These are phyloP conservation scores for Trichosanthes truncata DNA, from an alignment of 306 rosid species.

Conservation along the genomic window DNA sequence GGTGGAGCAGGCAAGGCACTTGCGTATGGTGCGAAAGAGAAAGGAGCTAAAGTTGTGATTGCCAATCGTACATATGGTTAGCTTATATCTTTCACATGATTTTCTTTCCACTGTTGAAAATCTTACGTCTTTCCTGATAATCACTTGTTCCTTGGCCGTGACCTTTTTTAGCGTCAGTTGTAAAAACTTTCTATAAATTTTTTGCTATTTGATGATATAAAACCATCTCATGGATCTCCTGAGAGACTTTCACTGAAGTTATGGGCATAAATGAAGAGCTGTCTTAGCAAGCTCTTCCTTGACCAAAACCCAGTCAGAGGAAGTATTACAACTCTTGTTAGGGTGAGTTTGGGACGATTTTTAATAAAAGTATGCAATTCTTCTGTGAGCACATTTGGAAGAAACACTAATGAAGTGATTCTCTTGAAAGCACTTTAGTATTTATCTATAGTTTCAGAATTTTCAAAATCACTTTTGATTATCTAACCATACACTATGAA, in stretches of 20 bases:
- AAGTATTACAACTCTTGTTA: not conserved
- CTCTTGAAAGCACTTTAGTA: slow-evolving; percentile 3
- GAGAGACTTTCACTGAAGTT: not conserved
- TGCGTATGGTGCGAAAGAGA: slow-evolving; percentile 63
- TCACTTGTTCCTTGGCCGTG: not conserved
- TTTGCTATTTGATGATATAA: not conserved
- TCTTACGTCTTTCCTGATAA: not conserved
- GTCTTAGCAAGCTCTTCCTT: not conserved
- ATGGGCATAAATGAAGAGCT: not conserved
- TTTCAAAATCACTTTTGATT: not conserved
- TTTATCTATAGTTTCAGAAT: not conserved
- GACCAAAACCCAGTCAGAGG: not conserved
- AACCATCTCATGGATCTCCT: not conserved
- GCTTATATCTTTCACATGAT: not conserved
- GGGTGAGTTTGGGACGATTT: not conserved
- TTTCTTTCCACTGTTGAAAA: not conserved
- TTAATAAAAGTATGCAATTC: not conserved
- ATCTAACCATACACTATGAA: not conserved
- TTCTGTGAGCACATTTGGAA: not conserved
- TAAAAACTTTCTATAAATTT: not conserved
- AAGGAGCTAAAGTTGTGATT: slow-evolving; percentile 65
- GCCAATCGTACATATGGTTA: slow-evolving; percentile 46
- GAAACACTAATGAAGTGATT: slow-evolving; percentile 25
- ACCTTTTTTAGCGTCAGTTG: not conserved
- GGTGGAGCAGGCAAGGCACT: slow-evolving; percentile 76